phyloP scores from a whole-genome alignment of 371 early-diverging fungal genomes.

The Amoeboradix gromovi region DNA sequence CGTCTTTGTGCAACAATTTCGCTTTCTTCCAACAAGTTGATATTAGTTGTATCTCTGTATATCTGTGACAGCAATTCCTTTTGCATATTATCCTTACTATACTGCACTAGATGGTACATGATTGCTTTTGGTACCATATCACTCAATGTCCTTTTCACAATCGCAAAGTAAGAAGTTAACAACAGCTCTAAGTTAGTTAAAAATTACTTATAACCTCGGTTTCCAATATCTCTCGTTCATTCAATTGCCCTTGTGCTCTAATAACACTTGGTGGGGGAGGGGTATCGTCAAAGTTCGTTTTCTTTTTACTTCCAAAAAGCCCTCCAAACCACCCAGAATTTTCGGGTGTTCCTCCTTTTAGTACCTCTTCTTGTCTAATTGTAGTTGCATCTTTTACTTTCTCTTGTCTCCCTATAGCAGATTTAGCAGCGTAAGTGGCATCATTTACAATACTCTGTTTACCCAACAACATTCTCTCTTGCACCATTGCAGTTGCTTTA shows the following conservation, averaged over 20 bases:
- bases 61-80: conserved; percentile 74
- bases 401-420: no score
- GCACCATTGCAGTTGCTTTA: conserved; percentile 19
- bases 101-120: conserved; percentile 78
- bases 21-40: conserved; percentile 78
- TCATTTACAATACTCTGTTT: no score
- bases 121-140: conserved; percentile 97
- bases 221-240: conserved; percentile 83
- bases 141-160: conserved; percentile 83
- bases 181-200: conserved; percentile 25
- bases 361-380: not conserved
- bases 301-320: conserved; percentile 51
- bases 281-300: conserved; percentile 37
- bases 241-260: conserved; percentile 70
- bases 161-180: conserved; percentile 78
- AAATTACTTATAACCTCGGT: conserved; percentile 73
- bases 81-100: conserved; percentile 73
- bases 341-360: conserved; percentile 1
- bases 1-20: conserved; percentile 64
- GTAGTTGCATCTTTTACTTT: no score
- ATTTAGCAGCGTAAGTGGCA: no score
- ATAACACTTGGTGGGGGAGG: conserved; percentile 74
- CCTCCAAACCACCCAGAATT: conserved; percentile 69
- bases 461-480: no score
- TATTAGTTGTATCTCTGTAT: conserved; percentile 53